These are phyloP conservation scores for Xylariaceae sp. DNA, from an alignment of 2,329 filamentous ascomycete species.

Conservation along the genomic window DNA sequence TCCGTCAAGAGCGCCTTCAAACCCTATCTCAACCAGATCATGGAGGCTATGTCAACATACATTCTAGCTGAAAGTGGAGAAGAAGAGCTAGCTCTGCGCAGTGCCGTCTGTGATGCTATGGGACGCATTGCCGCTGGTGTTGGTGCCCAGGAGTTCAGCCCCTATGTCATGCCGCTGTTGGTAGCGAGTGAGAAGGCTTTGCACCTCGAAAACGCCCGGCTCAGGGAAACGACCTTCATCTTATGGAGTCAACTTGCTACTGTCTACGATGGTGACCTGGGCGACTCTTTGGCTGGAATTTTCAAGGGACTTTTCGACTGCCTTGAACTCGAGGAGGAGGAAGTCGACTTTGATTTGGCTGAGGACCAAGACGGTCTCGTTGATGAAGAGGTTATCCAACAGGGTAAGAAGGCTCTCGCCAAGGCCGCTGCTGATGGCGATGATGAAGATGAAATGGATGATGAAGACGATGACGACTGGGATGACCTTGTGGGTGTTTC, in stretches of 20 bases:
- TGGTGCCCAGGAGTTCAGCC: conserved; percentile 80
- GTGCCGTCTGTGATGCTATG: conserved; percentile 87
- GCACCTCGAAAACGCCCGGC: conserved; percentile 79
- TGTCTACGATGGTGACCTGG: conserved; percentile 83
- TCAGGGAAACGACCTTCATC: conserved; percentile 96
- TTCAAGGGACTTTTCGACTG: conserved; percentile 79
- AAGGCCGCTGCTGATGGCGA: conserved; percentile 54
- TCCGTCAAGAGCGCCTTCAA: conserved; percentile 79
- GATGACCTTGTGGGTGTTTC: conserved; percentile 81
- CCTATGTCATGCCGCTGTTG: conserved; percentile 88
- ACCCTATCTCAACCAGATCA: conserved; percentile 88
- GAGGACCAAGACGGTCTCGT: conserved; percentile 48
- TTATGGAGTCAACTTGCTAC: conserved; percentile 93
- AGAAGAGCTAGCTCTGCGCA: conserved; percentile 84
- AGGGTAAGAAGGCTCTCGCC: conserved; percentile 82
- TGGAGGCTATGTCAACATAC: conserved; percentile 82
- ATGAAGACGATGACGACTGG: conserved; percentile 73
- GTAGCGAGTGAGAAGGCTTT: conserved; percentile 87
- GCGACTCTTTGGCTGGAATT: conserved; percentile 72
- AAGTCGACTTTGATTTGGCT: conserved; percentile 65
- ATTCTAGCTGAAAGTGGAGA: conserved; percentile 83
- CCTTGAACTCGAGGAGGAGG: conserved; percentile 83
- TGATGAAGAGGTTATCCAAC: conserved; percentile 56
- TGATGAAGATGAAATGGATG: conserved; percentile 55
- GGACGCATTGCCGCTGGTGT: conserved; percentile 89